phyloP scores from a whole-genome alignment of 345 rosid genomes.

The Fremontodendron californicum region DNA sequence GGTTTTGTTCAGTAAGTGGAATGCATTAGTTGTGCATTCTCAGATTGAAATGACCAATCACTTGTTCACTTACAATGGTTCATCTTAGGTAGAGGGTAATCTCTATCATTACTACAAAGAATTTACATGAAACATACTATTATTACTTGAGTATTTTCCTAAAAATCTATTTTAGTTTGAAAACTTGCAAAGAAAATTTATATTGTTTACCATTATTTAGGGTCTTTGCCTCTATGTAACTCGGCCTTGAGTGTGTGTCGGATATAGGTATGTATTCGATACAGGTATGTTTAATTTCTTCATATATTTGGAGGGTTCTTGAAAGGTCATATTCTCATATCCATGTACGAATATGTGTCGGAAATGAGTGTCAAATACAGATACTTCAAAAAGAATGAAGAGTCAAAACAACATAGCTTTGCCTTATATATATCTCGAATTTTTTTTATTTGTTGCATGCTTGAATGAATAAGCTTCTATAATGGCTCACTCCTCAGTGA shows the following conservation, averaged over 20 bases:
- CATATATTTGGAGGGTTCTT: too few relatives aligned
- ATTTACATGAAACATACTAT: not conserved
- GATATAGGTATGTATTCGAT: too few relatives aligned
- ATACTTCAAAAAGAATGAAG: too few relatives aligned
- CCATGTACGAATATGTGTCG: too few relatives aligned
- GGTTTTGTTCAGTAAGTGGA: not conserved
- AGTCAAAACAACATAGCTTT: too few relatives aligned
- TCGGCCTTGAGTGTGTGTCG: too few relatives aligned
- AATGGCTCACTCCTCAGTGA: not conserved
- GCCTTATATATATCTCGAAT: too few relatives aligned
- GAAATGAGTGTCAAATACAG: too few relatives aligned
- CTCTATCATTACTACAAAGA: not conserved
- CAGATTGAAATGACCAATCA: not conserved
- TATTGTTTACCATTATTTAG: not conserved
- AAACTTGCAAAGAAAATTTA: not conserved
- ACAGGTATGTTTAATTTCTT: too few relatives aligned
- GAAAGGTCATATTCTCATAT: too few relatives aligned
- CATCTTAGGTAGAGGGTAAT: not conserved
- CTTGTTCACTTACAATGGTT: constrained; percentile 1
- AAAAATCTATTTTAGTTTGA: not conserved
- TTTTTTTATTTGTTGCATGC: not conserved
- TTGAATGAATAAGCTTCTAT: not conserved
- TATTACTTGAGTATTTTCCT: not conserved
- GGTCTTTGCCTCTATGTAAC: not conserved
- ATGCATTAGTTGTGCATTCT: not conserved